Percentiles rank a stretch among this genome's conserved stretches.
These are phyloP conservation scores for Flammula alnicola DNA, from an alignment of 1,284 basidiomycete genomes.

Conservation along the genomic window DNA sequence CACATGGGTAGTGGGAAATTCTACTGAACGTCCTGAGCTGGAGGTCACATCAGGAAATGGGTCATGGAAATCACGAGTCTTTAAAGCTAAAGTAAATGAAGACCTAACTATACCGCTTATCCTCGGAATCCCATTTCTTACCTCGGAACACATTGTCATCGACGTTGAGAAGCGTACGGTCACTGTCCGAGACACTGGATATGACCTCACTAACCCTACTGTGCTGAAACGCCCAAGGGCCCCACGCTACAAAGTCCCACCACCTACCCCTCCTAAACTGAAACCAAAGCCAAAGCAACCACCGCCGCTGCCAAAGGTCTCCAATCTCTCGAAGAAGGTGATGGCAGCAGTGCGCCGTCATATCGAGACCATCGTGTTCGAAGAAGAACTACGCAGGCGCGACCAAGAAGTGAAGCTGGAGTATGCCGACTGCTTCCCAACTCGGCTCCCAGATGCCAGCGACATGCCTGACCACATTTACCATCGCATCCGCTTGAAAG, in stretches of 20 bases:
- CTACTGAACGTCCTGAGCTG: too few relatives aligned
- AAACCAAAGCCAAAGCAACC: not conserved
- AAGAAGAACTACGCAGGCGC: not conserved
- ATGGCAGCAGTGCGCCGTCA: slow-evolving; percentile 12
- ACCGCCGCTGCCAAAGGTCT: not conserved
- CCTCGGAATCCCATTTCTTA: slow-evolving; percentile 25
- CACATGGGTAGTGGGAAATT: too few relatives aligned
- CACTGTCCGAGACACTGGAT: not conserved
- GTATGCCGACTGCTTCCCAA: slow-evolving; percentile 17
- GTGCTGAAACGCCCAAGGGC: not conserved
- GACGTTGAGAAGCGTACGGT: not conserved
- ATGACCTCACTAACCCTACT: not conserved
- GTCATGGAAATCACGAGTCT: slow-evolving; percentile 17
- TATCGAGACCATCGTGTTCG: slow-evolving; percentile 2
- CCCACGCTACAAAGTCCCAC: not conserved
- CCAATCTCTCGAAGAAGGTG: not conserved
- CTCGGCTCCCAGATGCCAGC: slow-evolving; percentile 14
- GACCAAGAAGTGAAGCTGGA: slow-evolving; percentile 12
- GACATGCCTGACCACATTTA: slow-evolving; percentile 29
- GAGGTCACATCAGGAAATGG: too few relatives aligned
- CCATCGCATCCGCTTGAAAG: slow-evolving; percentile 29
- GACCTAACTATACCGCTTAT: slow-evolving; percentile 28
- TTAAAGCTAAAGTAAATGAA: slow-evolving; percentile 23
- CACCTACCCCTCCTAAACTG: not conserved
- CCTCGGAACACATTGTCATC: not conserved